These are phyloP conservation scores for Capsella rubella DNA, from an alignment of 441 rosid genomes.

Conservation along the genomic window DNA sequence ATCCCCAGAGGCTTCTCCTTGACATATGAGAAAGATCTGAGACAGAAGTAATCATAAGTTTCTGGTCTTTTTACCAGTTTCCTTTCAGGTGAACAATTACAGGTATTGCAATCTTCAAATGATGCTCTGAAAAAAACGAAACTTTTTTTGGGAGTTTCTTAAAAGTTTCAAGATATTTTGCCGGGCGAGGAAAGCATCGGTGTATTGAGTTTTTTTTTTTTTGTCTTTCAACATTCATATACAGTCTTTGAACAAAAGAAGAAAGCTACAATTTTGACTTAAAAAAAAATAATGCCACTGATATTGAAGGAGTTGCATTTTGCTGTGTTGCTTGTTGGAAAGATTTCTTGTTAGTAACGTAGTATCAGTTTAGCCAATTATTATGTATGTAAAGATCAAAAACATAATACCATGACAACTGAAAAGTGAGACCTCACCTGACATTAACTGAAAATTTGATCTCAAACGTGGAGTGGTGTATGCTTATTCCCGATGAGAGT, in stretches of 20 bases:
- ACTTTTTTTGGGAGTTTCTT: constrained; percentile 24
- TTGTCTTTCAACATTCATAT: neutral
- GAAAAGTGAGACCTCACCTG: too few species aligned
- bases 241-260: constrained; percentile 31
- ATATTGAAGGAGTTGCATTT: neutral
- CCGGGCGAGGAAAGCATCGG: constrained; percentile 47
- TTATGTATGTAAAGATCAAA: too few species aligned
- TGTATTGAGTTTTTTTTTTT: constrained; percentile 12
- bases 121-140: constrained; percentile 27
- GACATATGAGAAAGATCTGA: constrained; percentile 58
- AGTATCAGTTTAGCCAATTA: neutral
- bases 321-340: neutral
- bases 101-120: constrained; percentile 26
- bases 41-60: constrained; percentile 5
- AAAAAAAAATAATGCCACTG: constrained; percentile 42
- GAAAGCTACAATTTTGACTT: constrained; percentile 28
- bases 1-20: constrained; percentile 90
- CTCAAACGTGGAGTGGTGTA: too few species aligned
- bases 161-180: constrained; percentile 33
- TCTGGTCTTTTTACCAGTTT: constrained; percentile 29
- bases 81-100: constrained; percentile 38
- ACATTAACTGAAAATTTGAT: too few species aligned
- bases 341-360: neutral
- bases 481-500: too few species aligned
- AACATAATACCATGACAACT: too few species aligned